Evolutionary conservation across 169 alveolate species (phyloP), one percentile per base, ranked within the genome.

Genomic region (Babesia ovata): DNA sequence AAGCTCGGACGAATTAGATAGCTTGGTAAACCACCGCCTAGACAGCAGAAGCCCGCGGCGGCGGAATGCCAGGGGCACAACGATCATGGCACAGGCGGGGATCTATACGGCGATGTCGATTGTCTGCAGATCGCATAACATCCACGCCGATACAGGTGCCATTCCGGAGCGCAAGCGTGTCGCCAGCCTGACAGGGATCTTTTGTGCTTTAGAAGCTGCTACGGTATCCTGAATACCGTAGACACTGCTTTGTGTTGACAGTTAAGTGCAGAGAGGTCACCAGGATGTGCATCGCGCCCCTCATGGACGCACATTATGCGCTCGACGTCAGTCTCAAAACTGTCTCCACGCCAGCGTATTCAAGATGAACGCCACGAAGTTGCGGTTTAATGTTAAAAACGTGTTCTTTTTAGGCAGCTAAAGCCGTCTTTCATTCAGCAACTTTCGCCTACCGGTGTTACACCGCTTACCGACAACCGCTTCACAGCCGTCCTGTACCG

Each of bases 41-140:
- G 65, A 52, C 56, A 67, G 65, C 63, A 66, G 66, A 50, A 67
- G 22, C 21, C 76, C 65, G 66, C 76, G 76, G 14, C 76, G 13
- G 0, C 54, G 42, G 44, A 42, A 29, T 4, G 53, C 19, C n/a
- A 33, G 28, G 13, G 53, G 63, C 50, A 42, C 52, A 57, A 67
- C 53, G 2, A 12, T 4, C 60, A 17, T 26, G 14, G 3, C 26
- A 17, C 11, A 33, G 39, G 39, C 39, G 39, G 39, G 10, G 2
- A 33, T 33, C 39, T 33, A 33, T 6, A 33, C 39, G 39, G 39
- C 39, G 39, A 6, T 33, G 6, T 33, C 39, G 39, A 33, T 33
- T 33, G 39, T 33, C 39, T 2, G 39, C 39, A 33, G 39, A 33
- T 6, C 39, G 39, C 39, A 33, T 2, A 33, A 6, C 6, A 6